Conservation (phyloP, 768 basidiomycete genomes). For the Mycena crocata region DNA sequence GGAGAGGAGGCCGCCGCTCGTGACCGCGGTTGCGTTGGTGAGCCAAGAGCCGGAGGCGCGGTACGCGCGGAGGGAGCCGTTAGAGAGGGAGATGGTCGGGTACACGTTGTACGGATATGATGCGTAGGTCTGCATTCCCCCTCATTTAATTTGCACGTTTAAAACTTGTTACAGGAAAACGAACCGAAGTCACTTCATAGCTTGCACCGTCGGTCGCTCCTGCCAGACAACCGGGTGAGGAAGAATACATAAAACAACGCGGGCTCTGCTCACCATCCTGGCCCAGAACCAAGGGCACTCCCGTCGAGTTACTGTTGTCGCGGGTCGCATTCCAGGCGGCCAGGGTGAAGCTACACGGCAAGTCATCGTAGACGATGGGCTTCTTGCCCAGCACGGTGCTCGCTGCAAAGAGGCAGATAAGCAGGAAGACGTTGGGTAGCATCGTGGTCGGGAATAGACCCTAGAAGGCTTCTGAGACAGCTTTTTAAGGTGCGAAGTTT, state of each 20-base stretch:
- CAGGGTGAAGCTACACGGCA: conserved; percentile 58
- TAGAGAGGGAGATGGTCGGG: conserved; percentile 51
- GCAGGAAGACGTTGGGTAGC: not conserved
- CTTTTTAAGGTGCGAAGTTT: too few species aligned
- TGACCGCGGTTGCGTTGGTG: conserved; percentile 52
- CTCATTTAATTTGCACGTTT: not conserved
- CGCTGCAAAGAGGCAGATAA: not conserved
- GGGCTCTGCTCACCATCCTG: conserved; percentile 24
- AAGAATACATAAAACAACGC: not conserved
- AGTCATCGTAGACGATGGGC: conserved; percentile 8
- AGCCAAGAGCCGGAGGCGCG: conserved; percentile 46
- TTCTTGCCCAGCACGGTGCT: not conserved
- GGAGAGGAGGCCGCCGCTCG: conserved; percentile 45
- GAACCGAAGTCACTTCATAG: conserved; percentile 8
- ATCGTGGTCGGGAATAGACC: not conserved
- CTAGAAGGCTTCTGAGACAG: too few species aligned
- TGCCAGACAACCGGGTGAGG: not conserved
- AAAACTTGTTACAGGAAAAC: not conserved
- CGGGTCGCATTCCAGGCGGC: conserved; percentile 55
- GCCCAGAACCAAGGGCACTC: conserved; percentile 59
- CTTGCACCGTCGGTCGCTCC: conserved; percentile 2
- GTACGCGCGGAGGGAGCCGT: conserved; percentile 53
- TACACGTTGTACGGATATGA: conserved; percentile 65
- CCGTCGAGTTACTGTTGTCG: conserved; percentile 57
- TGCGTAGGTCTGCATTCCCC: conserved; percentile 52